A percentile compares a stretch with the other conserved stretches of the same genome.
These are phyloP conservation scores for Yamadazyma paraphyllophila DNA, from an alignment of 805 yeast genomes.

Conservation along the genomic window DNA sequence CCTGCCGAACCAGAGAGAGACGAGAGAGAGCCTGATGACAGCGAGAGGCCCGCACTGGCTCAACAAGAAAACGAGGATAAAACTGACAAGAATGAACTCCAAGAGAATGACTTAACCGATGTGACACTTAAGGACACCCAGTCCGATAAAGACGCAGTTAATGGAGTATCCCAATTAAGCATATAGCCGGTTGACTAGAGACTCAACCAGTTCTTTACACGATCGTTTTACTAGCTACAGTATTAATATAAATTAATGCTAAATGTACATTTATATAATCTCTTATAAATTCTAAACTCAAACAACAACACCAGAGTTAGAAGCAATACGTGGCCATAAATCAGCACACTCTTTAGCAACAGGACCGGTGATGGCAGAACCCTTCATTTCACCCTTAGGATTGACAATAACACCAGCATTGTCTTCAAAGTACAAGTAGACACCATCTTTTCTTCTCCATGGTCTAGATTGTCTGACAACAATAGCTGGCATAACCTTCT, in stretches of 20 bases:
- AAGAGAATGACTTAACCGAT: neutral
- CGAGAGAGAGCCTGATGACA: neutral
- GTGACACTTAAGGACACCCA: neutral
- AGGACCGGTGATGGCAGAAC: slow-evolving; percentile 99
- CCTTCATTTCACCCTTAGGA: slow-evolving; percentile 99
- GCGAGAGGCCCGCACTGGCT: neutral
- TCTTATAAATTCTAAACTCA: slow-evolving; percentile 38
- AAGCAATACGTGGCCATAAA: slow-evolving; percentile 99
- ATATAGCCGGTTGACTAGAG: too few relatives aligned
- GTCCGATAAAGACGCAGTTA: neutral
- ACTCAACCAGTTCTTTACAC: too few relatives aligned
- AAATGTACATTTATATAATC: slow-evolving; percentile 12
- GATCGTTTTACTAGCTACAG: neutral
- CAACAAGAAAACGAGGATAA: neutral
- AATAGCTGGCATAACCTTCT: slow-evolving; percentile 99
- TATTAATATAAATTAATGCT: slow-evolving; percentile 11
- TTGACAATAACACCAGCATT: slow-evolving; percentile 99
- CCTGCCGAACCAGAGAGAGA: slow-evolving; percentile 9
- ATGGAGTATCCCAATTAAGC: neutral
- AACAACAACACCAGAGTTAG: slow-evolving; percentile 99
- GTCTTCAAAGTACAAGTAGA: slow-evolving; percentile 98
- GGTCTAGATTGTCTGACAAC: slow-evolving; percentile 99
- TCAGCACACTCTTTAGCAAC: slow-evolving; percentile 99
- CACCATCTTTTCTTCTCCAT: slow-evolving; percentile 99
- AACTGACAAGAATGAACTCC: neutral